Base-by-base conservation (phyloP, 179 eudicot species). In the Sideroxylon spinosum region DNA sequence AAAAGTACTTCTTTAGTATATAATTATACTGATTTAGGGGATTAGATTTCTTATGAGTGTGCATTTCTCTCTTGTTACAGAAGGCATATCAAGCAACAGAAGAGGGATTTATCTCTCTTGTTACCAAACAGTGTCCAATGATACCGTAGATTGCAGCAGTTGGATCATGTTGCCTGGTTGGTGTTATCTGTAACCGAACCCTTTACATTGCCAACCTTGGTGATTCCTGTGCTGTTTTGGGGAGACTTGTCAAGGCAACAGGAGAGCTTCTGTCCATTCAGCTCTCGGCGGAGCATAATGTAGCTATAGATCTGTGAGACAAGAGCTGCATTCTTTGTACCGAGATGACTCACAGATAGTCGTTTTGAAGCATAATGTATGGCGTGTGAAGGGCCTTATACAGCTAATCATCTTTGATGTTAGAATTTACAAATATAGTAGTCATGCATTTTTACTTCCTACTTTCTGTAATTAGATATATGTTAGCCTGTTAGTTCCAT, bases 1-100 rank as follows among this genome's bases (percentile, higher is more conserved):
- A 26, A 55, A 55, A 52, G 16, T 52, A 9, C 62, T 17, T 70
- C 5, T 4, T 28, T 23, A 26, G 25, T 26, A 16, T 48, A 23
- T 9, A 53, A 53, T 9, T 22, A 72, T 17, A 28, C 48, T 72
- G 48, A 53, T 72, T 72, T 28, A 16, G 3, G 48, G 62, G 63
- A 53, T 72, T 53, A 22, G 37, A 13, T 52, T 25, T 76, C 44
- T 44, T 50, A 9, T 52, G 32, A 28, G 32, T n/a, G 55, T 37
- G 4, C 46, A 53, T 44, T 49, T 61, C n/a, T n/a, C n/a, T n/a
- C n/a, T n/a, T n/a, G n/a, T n/a, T 95, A 74, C 79, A 78, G 75
- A 93, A 91, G 84, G 98, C 98, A 77, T 91, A 91, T 79, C 97
- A 93, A 85, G 98, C 98, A 50, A 95, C 98, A 3, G 98, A 95